Conservation (phyloP, 768 basidiomycete genomes). For the Ramaria sp. region DNA sequence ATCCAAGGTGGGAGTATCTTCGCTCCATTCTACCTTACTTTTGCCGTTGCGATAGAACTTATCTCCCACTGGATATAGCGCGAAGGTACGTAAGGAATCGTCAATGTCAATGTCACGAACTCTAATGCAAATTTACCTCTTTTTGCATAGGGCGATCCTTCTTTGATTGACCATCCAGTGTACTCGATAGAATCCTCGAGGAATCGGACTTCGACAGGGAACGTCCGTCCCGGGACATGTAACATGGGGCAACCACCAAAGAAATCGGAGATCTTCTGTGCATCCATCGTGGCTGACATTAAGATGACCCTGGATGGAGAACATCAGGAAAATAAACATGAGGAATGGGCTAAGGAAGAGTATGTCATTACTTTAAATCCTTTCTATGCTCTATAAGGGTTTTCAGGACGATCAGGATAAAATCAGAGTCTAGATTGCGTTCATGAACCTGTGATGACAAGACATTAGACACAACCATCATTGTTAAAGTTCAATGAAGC, state of each 20-base stretch:
- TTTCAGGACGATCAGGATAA: conserved; percentile 88
- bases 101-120: not conserved
- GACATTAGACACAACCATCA: not conserved
- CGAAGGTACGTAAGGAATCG: not conserved
- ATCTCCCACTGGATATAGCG: conserved; percentile 36
- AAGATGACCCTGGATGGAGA: conserved; percentile 57
- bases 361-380: conserved; percentile 61
- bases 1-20: conserved; percentile 62
- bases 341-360: not conserved
- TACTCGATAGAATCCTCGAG: conserved; percentile 88
- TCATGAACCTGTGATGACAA: conserved; percentile 64
- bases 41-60: conserved; percentile 53
- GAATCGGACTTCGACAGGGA: conserved; percentile 78
- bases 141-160: conserved; percentile 72
- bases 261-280: conserved; percentile 78
- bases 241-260: conserved; percentile 78
- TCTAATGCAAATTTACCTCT: conserved; percentile 36
- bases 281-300: conserved; percentile 95
- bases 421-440: conserved; percentile 94
- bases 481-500: not conserved
- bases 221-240: conserved; percentile 88
- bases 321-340: not conserved
- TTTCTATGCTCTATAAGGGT: conserved; percentile 64
- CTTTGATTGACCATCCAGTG: conserved; percentile 67
- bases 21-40: conserved; percentile 65